Conservation (phyloP, 805 yeast genomes). For the Saccharomyces paradoxus region DNA sequence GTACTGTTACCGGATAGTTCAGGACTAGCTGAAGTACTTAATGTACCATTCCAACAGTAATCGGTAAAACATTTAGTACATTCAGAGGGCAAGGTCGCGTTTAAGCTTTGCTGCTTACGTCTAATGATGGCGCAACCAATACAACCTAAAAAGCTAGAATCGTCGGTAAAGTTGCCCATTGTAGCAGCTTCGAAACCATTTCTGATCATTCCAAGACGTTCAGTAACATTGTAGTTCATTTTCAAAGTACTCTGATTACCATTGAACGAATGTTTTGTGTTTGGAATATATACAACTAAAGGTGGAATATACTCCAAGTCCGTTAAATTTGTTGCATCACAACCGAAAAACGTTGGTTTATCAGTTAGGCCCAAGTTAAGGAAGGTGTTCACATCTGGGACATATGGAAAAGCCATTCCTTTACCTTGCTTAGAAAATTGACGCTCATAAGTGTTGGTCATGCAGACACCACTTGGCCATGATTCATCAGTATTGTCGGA, state of each 20-base stretch:
- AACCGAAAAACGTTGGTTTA: constrained; percentile 76
- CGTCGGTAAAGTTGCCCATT: constrained; percentile 58
- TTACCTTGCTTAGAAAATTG: constrained; percentile 48
- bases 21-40: constrained; percentile 27
- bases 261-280: constrained; percentile 53
- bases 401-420: constrained; percentile 67
- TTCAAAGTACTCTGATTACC: constrained; percentile 68
- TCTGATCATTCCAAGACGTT: constrained; percentile 49
- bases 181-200: constrained; percentile 75
- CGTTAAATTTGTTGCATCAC: constrained; percentile 59
- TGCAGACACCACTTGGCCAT: constrained; percentile 65
- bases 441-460: constrained; percentile 48
- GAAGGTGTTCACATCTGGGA: constrained; percentile 63
- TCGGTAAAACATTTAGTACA: constrained; percentile 62
- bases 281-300: constrained; percentile 66
- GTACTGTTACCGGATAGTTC: constrained; percentile 7
- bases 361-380: constrained; percentile 51
- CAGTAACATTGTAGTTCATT: constrained; percentile 50
- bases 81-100: constrained; percentile 51
- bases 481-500: constrained; percentile 50
- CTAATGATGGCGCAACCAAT: constrained; percentile 77
- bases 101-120: constrained; percentile 65
- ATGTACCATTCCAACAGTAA: constrained; percentile 71
- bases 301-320: constrained; percentile 54
- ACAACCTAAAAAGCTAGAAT: constrained; percentile 62